Base-by-base conservation (phyloP, 1,284 basidiomycete species). In the Takashimella tepidaria region DNA sequence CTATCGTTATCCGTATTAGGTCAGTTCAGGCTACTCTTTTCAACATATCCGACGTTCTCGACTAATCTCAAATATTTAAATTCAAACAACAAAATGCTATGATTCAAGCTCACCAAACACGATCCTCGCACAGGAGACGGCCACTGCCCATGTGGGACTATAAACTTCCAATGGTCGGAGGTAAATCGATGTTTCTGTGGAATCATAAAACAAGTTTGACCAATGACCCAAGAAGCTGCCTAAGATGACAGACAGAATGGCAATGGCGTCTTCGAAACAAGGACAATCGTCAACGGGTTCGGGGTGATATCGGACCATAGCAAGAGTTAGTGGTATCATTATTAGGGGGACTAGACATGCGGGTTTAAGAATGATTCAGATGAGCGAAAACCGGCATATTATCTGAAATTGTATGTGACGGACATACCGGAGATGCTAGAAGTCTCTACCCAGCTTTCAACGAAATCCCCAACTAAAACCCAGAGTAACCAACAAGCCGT, bases 221-320 rank as follows among this genome's bases (percentile, higher is more conserved):
- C 89, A 92, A 49, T 82, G 78, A 0, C 84, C 84, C 1, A 92
- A 69, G 20, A 83, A 78, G n/a, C 81, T 78, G 19, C 95, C 95
- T 50, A 89, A 79, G 13, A 89, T 80, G 43, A 93, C 92, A 11
- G 89, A 86, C 21, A 90, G 77, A 63, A 95, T 89, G 0, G 95
- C 92, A 51, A 97, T 95, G 4, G 92, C 90, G 67, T 98, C 95
- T 73, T 98, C 95, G 73, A 97, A 98, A 75, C 95, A 98, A 0
- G 95, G 96, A 67, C 95, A 98, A 68, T 96, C 91, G 57, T 97
- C 92, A 1, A 96, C 85, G 0, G 90, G 89, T 66, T 92, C 88
- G 0, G 93, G 92, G 70, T 98, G 93, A 59, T 87, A 81, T 68
- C 92, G 87, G 4, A 96, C 87, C 43, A 89, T 76, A 1, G 89